Percentiles rank a stretch among this genome's conserved stretches.
Evolutionary conservation across 2,329 filamentous ascomycete genomes (phyloP).

Genomic region (Cladosporium austrohemisphaericum): DNA sequence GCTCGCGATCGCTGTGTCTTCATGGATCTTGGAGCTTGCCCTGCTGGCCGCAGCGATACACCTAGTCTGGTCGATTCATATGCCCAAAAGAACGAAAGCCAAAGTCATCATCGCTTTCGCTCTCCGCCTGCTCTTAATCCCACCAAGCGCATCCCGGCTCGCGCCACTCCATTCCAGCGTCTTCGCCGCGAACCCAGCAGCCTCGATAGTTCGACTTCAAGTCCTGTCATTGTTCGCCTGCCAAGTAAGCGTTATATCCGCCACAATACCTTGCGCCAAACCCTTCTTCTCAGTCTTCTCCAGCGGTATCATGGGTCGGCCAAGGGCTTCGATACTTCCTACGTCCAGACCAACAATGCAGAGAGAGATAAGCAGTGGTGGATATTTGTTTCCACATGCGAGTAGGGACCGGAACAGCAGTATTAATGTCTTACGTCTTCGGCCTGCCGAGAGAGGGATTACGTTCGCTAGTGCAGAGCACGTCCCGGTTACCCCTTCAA

Average conservation of each 20-base stretch:
- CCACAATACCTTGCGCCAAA: slow-evolving; percentile 30
- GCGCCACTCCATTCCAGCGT: slow-evolving; percentile 1
- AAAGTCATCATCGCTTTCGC: slow-evolving; percentile 25
- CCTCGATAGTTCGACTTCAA: slow-evolving; percentile 17
- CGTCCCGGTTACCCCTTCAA: not conserved
- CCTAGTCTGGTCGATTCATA: slow-evolving; percentile 27
- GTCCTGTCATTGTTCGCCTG: slow-evolving; percentile 26
- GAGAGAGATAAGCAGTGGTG: not conserved
- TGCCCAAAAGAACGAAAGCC: slow-evolving; percentile 23
- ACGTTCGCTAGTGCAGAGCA: slow-evolving; percentile 4
- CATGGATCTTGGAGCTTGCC: slow-evolving; percentile 22
- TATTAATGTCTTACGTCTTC: slow-evolving; percentile 1
- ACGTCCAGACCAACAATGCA: not conserved
- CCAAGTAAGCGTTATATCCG: slow-evolving; percentile 28
- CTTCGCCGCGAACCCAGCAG: slow-evolving; percentile 16
- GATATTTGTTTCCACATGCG: no score
- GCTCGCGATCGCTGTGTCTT: slow-evolving; percentile 19
- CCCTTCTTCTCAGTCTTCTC: slow-evolving; percentile 27
- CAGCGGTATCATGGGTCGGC: not conserved
- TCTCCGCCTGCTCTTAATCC: slow-evolving; percentile 23
- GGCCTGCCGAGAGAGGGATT: slow-evolving; percentile 3
- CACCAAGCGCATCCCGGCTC: not conserved
- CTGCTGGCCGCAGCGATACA: slow-evolving; percentile 22
- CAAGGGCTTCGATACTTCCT: slow-evolving; percentile 9
- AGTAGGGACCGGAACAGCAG: not conserved